Evolutionary conservation across 495 filamentous ascomycete species (phyloP).

Genomic region (Viridothelium virens): DNA sequence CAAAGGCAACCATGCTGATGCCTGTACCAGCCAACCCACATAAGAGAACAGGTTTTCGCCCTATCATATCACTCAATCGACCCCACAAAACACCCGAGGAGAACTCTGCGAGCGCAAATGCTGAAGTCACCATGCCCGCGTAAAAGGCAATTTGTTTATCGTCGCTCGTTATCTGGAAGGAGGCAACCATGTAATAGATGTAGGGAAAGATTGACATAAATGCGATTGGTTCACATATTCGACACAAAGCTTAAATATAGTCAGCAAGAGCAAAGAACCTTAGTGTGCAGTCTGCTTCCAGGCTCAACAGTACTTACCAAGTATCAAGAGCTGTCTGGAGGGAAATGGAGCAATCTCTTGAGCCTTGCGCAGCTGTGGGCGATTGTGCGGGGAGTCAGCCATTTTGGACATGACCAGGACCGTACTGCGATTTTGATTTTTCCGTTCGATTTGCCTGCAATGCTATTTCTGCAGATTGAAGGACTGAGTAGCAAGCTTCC

Average conservation of each 20-base stretch:
- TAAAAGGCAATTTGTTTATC: conserved; percentile 79
- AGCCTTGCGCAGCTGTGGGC: not conserved
- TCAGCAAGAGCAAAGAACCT: too few species aligned
- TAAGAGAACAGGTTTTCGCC: conserved; percentile 85
- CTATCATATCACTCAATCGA: conserved; percentile 80
- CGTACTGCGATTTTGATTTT: not conserved
- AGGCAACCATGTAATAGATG: conserved; percentile 94
- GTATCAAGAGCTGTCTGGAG: conserved; percentile 22
- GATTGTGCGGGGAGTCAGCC: not conserved
- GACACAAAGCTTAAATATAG: conserved; percentile 60
- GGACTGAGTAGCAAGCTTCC: not conserved
- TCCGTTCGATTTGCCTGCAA: not conserved
- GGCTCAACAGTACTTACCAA: conserved; percentile 18
- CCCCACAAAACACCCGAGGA: conserved; percentile 87
- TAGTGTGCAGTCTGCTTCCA: too few species aligned
- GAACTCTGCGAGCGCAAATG: conserved; percentile 94
- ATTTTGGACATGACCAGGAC: not conserved
- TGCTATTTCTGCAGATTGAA: not conserved
- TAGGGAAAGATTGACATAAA: conserved; percentile 99
- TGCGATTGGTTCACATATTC: conserved; percentile 96
- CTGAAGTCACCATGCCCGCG: conserved; percentile 91
- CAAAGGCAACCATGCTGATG: conserved; percentile 88
- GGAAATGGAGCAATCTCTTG: conserved; percentile 7
- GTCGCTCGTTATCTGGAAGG: conserved; percentile 75
- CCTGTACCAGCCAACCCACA: conserved; percentile 82